Evolutionary conservation across 495 filamentous ascomycete genomes (phyloP), one percentile per base, ranked within the genome.

Genomic region (Massariosphaeria phaeospora): DNA sequence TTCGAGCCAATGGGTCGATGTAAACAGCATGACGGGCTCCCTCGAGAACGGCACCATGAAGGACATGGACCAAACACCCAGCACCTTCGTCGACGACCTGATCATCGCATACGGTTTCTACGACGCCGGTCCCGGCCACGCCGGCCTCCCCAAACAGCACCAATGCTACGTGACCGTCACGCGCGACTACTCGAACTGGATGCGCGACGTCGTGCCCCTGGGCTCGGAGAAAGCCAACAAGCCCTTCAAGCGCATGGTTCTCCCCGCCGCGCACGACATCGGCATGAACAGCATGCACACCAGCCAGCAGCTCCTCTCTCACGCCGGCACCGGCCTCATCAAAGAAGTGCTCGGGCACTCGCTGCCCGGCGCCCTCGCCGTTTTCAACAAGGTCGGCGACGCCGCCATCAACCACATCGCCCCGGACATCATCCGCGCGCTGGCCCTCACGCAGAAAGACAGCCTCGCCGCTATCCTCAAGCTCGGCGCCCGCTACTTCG

Each of bases 381-480:
- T 59, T 10, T 8, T 63, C 6, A 54, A 63, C 21, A 54, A 52
- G 29, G 48, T 63, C 34, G 20, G 36, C 23, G 60, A 63, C 29
- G 21, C 25, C 36, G 60, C 55, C 12, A 45, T 63, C 11, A 59
- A 63, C n/a, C 46, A 34, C 15, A 59, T 59, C 17, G 60, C 74
- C n/a, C 75, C 74, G 24, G 72, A 74, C 41, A 79, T 80, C 61
- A 70, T 80, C 61, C 66, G 64, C 42, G 71, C 69, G 18, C 65
- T 79, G n/a, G 71, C 77, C 52, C 72, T 79, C 36, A 80, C 75
- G 31, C 77, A 80, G 50, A 80, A 80, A 52, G 75, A 79, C 52
- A 58, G 53, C 30, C 64, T 79, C 2, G 57, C 67, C 24, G 58
- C 67, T 15, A 73, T 79, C 52, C 69, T 80, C 31, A 52, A 48